Evolutionary conservation across 305 asterid genomes (phyloP).

Genomic region (Solanum chacoense): DNA sequence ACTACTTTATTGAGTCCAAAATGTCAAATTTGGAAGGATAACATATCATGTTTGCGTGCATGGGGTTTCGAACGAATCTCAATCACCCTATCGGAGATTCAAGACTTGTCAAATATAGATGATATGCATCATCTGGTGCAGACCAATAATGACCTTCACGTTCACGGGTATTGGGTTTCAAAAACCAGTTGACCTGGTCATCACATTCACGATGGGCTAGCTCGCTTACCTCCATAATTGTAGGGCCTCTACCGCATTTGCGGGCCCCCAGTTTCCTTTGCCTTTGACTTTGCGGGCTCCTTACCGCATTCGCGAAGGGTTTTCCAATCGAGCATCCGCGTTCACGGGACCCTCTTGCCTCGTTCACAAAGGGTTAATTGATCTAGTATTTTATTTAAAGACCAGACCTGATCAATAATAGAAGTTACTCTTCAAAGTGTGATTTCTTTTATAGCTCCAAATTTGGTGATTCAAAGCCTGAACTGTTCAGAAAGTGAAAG

Average conservation of each 20-base stretch:
- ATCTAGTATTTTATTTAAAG: too few species aligned
- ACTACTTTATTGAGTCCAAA: neutral
- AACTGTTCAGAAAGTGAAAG: too few species aligned
- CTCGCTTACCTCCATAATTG: neutral
- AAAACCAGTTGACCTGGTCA: neutral
- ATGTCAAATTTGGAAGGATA: neutral
- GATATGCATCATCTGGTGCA: neutral
- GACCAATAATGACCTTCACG: neutral
- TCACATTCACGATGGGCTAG: neutral
- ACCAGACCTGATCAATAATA: too few species aligned
- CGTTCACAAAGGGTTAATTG: neutral
- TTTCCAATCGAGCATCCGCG: neutral
- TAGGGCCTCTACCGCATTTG: neutral
- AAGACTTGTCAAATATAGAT: neutral
- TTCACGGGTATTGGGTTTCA: neutral
- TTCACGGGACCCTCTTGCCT: too few species aligned
- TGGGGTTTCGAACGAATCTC: neutral
- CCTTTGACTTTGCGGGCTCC: neutral
- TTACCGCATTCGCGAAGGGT: neutral
- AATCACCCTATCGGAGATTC: neutral
- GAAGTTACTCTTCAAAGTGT: neutral
- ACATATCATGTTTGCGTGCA: neutral
- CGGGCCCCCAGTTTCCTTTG: fast-evolving
- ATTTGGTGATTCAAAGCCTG: neutral
- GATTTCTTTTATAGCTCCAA: neutral